These are phyloP conservation scores for Talaromyces proteolyticus DNA, from an alignment of 495 filamentous ascomycete species.

Conservation along the genomic window DNA sequence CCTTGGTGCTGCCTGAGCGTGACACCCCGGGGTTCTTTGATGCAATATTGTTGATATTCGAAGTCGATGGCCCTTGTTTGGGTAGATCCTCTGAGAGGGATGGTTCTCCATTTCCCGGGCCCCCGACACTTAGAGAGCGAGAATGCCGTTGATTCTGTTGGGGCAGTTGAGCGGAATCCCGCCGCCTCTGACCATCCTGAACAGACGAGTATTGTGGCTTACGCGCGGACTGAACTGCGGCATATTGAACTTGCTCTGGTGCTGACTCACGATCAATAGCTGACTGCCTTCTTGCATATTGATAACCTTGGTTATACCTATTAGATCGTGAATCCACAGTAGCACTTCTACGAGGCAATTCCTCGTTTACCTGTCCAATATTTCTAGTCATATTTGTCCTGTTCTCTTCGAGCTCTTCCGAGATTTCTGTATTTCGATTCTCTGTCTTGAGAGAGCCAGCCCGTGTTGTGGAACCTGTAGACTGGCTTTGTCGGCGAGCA, in stretches of 20 bases:
- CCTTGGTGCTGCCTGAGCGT: background rate
- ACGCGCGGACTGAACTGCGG: conserved; percentile 2
- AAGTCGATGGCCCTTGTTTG: too few species aligned
- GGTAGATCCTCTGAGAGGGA: background rate
- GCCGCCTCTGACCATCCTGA: background rate
- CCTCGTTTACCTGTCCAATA: background rate
- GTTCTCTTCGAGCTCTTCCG: background rate
- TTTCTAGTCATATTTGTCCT: background rate
- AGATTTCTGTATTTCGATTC: background rate
- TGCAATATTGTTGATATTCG: background rate
- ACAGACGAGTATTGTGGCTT: conserved; percentile 5
- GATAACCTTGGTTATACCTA: background rate
- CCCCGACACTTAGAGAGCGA: background rate
- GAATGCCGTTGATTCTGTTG: background rate
- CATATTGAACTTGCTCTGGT: conserved; percentile 5
- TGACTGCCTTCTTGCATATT: background rate
- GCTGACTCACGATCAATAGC: background rate
- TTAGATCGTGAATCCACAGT: background rate
- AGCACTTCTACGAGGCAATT: background rate
- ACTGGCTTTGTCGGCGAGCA: conserved; percentile 24
- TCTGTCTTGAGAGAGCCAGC: background rate
- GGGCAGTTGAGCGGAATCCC: background rate
- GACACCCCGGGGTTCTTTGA: background rate
- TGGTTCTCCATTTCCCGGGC: background rate
- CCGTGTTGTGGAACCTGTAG: conserved; percentile 13